phyloP scores from a whole-genome alignment of 495 filamentous ascomycete species.

The Mycothermus thermophilus region DNA sequence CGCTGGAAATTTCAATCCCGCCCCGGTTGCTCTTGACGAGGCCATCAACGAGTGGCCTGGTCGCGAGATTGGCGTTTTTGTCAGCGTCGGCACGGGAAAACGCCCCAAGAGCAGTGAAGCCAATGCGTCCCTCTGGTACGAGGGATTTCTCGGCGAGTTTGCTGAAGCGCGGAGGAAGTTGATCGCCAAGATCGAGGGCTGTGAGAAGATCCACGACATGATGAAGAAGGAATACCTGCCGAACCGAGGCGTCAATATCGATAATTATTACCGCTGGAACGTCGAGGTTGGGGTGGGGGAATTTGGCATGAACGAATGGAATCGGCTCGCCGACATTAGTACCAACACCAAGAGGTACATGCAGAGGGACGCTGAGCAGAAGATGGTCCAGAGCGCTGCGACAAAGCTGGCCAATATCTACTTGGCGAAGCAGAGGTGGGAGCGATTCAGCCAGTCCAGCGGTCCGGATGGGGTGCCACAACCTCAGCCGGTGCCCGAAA shows the following conservation, averaged over 20 bases:
- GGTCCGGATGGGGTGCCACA: slow-evolving; percentile 18
- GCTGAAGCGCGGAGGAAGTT: slow-evolving; percentile 75
- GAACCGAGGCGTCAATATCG: slow-evolving; percentile 64
- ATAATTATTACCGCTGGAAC: slow-evolving; percentile 95
- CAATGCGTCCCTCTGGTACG: slow-evolving; percentile 71
- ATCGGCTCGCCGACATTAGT: slow-evolving; percentile 80
- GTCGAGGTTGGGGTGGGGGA: slow-evolving; percentile 95
- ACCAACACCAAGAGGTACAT: slow-evolving; percentile 81
- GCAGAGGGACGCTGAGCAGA: slow-evolving; percentile 54
- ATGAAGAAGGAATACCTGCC: slow-evolving; percentile 66
- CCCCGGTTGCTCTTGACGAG: slow-evolving; percentile 75
- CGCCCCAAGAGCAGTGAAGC: slow-evolving; percentile 58
- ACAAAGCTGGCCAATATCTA: slow-evolving; percentile 78
- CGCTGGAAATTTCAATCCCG: slow-evolving; percentile 79
- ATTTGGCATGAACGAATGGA: slow-evolving; percentile 98
- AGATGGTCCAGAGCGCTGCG: slow-evolving; percentile 59
- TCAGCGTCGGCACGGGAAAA: slow-evolving; percentile 88
- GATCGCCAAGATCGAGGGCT: slow-evolving; percentile 85
- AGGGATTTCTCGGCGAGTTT: slow-evolving; percentile 81
- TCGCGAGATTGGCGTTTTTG: slow-evolving; percentile 73
- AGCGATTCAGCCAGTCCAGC: slow-evolving; percentile 15
- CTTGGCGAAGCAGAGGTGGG: slow-evolving; percentile 39
- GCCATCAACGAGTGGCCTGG: slow-evolving; percentile 93
- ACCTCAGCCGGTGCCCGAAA: slow-evolving; percentile 14
- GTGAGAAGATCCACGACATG: slow-evolving; percentile 75